These are phyloP conservation scores for Chlorella sp. DNA, from an alignment of 139 green algal genomes.

Conservation along the genomic window DNA sequence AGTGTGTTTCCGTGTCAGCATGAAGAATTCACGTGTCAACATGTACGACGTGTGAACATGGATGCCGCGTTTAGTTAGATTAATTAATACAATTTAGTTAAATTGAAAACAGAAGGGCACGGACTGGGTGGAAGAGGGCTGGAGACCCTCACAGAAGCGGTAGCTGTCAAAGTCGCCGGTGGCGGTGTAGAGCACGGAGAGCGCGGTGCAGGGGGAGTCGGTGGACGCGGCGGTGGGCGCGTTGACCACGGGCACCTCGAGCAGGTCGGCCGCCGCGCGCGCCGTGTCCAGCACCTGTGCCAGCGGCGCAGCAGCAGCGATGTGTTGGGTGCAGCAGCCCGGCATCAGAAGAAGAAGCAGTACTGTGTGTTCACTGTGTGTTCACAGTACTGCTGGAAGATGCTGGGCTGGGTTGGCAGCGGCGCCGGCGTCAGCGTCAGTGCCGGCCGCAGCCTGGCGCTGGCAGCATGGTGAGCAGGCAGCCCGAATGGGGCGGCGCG, in stretches of 20 bases:
- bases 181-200: conserved; percentile 29
- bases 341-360: background rate
- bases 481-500: too few relatives aligned
- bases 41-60: too few relatives aligned
- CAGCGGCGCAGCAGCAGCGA: too few relatives aligned
- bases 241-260: background rate
- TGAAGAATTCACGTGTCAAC: too few relatives aligned
- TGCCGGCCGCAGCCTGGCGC: background rate
- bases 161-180: conserved; percentile 4
- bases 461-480: background rate
- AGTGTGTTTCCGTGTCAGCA: too few relatives aligned
- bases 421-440: background rate
- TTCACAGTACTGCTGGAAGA: background rate
- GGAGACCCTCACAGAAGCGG: conserved; percentile 6
- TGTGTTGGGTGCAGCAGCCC: background rate
- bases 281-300: conserved; percentile 12
- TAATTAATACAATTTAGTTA: too few relatives aligned
- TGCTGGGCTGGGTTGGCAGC: background rate
- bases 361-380: background rate
- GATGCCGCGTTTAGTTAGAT: too few relatives aligned
- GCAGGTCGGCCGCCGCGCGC: conserved; percentile 2
- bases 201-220: conserved; percentile 31
- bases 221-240: conserved; percentile 23
- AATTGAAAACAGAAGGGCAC: too few relatives aligned
- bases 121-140: too few relatives aligned